A percentile compares a stretch with the other conserved stretches of the same genome.
These are phyloP conservation scores for Tephrocybe sp. DNA, from an alignment of 768 basidiomycete genomes.

Conservation along the genomic window DNA sequence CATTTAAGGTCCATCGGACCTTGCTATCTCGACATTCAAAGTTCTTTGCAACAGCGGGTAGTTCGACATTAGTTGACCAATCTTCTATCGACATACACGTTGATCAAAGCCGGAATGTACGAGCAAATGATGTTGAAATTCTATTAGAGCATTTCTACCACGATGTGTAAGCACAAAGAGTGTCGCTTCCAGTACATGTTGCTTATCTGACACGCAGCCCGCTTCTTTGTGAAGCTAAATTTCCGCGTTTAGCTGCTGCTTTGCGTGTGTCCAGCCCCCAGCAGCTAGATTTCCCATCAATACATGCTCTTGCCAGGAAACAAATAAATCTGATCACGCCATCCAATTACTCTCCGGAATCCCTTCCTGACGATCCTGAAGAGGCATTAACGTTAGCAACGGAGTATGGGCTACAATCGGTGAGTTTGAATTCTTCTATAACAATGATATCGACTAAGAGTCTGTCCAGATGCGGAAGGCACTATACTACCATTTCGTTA, in stretches of 20 bases:
- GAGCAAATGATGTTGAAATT: constrained; percentile 47
- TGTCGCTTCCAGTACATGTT: too few relatives aligned
- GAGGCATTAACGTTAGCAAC: constrained; percentile 54
- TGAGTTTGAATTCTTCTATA: constrained; percentile 30
- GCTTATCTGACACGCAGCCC: constrained; percentile 34
- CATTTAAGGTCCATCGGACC: constrained; percentile 57
- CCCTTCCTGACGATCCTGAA: constrained; percentile 41
- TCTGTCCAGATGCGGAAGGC: constrained; percentile 52
- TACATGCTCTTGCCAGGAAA: constrained; percentile 44
- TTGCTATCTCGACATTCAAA: constrained; percentile 53
- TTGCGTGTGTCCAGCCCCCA: constrained; percentile 55
- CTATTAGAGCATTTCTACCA: constrained; percentile 68
- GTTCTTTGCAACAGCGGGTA: too few relatives aligned
- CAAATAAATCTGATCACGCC: constrained; percentile 48
- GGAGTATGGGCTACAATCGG: constrained; percentile 44
- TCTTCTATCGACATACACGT: constrained; percentile 26
- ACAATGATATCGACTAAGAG: neutral
- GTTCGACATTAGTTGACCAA: too few relatives aligned
- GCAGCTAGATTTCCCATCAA: constrained; percentile 53
- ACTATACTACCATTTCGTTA: constrained; percentile 62
- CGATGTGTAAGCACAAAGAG: constrained; percentile 66
- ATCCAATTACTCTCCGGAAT: constrained; percentile 41
- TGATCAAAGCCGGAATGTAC: constrained; percentile 36
- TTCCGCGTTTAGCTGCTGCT: constrained; percentile 48
- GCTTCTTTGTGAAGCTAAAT: constrained; percentile 39